Conservation (phyloP, 768 basidiomycete genomes). For the Boletus sp. region DNA sequence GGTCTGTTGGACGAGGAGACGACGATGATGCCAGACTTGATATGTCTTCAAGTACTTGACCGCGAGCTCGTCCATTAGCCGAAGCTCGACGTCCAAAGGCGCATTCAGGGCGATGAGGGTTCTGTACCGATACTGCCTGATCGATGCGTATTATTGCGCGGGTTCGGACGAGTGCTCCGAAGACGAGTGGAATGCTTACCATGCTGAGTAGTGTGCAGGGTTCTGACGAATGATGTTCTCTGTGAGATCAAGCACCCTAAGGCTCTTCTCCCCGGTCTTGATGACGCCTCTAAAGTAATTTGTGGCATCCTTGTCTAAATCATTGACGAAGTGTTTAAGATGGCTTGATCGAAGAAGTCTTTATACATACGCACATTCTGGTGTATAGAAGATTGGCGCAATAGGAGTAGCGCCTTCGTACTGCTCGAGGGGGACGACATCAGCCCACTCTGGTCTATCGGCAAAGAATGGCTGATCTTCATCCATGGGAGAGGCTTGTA, state of each 20-base stretch:
- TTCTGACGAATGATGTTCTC: conserved; percentile 87
- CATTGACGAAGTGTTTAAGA: conserved; percentile 6
- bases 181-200: conserved; percentile 48
- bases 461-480: conserved; percentile 43
- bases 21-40: conserved; percentile 96
- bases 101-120: conserved; percentile 69
- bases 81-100: conserved; percentile 74
- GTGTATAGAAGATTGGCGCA: conserved; percentile 89
- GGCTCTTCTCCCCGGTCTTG: conserved; percentile 72
- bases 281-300: conserved; percentile 89
- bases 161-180: neutral
- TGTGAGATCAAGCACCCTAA: conserved; percentile 82
- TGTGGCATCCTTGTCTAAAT: conserved; percentile 86
- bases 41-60: conserved; percentile 88
- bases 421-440: conserved; percentile 77
- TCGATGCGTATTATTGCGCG: neutral
- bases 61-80: conserved; percentile 85
- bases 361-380: conserved; percentile 65
- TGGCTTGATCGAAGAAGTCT: neutral
- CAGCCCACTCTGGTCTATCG: conserved; percentile 72
- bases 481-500: conserved; percentile 7
- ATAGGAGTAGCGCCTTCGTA: conserved; percentile 76
- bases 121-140: conserved; percentile 93
- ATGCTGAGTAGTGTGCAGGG: conserved; percentile 96
- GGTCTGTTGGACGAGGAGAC: conserved; percentile 63